Evolutionary conservation across 768 basidiomycete genomes (phyloP), one percentile per base, ranked within the genome.

Genomic region (Collybiopsis luxurians): DNA sequence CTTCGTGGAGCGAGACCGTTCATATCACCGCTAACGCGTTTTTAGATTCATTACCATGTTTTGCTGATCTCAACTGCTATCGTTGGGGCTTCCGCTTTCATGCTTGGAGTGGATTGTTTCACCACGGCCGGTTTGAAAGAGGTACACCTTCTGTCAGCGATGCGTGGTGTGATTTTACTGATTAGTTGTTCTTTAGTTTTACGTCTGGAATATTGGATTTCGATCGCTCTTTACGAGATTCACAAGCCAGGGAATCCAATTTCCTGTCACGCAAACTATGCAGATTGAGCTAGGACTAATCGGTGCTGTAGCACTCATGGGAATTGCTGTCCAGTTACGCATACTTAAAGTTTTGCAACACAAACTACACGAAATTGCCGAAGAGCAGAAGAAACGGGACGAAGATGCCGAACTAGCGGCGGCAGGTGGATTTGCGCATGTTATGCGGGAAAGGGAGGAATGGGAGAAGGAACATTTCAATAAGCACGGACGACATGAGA

Each of bases 161-260:
- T 60, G 49, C 36, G 26, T 27, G 24, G 49, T 59, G 64, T 49
- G 63, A 59, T 53, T 40, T 28, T 61, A 50, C 24, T 57, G 57
- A 55, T 56, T 46, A 60, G 6, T 48, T 53, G 40, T 63, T 49
- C 39, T 52, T 34, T 59, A 96, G 92, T 97, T 97, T 73, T 98
- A 97, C 72, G 77, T 97, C 50, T 97, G 90, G 86, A 98, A 97
- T 69, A 76, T 98, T 51, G 96, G 96, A 39, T 97, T 95, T 73
- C 79, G 75, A 2, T 64, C 74, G 4, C 72, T 98, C 27, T 98
- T 95, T 70, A 85, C 90, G 10, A 90, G 89, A 63, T 94, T 86
- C 62, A 73, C 78, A 21, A 71, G 75, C 52, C 80, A 85, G 63
- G 76, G 80, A 58, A 90, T 90, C 57, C 73, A 81, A 50, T 95